Evolutionary conservation across 73 alveolate species (phyloP).

Genomic region (Paramecium tetraurelia): DNA sequence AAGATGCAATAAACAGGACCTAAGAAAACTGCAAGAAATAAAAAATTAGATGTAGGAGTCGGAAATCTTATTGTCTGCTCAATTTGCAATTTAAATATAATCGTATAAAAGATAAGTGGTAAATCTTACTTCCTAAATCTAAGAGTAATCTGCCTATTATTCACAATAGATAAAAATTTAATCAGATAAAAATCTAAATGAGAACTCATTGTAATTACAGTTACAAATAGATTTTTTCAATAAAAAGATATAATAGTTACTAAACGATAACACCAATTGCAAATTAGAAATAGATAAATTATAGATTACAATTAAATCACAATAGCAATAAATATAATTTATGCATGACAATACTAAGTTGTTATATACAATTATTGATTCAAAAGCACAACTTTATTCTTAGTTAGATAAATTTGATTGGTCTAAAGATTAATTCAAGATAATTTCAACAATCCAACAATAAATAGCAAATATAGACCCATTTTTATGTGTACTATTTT

Average conservation of each 20-base stretch:
- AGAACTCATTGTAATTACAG: neutral
- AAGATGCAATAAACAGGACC: neutral
- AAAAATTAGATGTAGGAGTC: neutral
- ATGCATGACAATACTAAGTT: neutral
- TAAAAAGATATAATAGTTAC: neutral
- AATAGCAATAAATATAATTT: neutral
- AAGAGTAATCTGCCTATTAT: neutral
- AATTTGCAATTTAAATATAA: neutral
- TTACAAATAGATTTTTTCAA: neutral
- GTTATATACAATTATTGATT: neutral
- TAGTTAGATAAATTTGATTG: neutral
- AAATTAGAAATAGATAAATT: neutral
- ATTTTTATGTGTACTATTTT: neutral
- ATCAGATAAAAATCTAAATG: neutral
- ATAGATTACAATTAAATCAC: neutral
- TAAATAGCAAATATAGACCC: neutral
- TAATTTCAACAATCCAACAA: neutral
- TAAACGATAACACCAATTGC: neutral
- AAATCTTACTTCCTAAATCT: neutral
- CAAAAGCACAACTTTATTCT: neutral
- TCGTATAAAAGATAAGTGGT: neutral
- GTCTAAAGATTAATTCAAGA: neutral
- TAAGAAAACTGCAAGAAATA: neutral
- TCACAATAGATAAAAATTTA: neutral
- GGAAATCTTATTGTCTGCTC: neutral